Conservation (phyloP, 306 rosid species). For the Echinosophora koreensis region DNA sequence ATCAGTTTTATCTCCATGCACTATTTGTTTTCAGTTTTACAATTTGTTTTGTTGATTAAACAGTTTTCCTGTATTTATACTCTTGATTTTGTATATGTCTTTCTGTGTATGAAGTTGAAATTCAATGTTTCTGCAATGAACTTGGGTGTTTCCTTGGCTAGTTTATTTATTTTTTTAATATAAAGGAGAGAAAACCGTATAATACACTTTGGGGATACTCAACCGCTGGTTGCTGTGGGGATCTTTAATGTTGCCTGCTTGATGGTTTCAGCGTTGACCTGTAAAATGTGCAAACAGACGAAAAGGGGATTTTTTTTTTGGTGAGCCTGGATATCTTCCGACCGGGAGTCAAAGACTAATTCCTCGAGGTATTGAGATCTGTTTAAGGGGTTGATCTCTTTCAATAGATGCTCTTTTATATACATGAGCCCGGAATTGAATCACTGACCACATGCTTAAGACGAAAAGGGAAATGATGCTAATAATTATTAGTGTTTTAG, state of each 20-base stretch:
- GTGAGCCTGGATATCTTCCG: too few relatives aligned
- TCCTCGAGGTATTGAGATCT: too few relatives aligned
- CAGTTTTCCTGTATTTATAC: slow-evolving; percentile 25
- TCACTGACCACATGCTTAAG: too few relatives aligned
- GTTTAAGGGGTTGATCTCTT: too few relatives aligned
- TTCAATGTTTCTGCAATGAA: slow-evolving; percentile 18
- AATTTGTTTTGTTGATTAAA: slow-evolving; percentile 33
- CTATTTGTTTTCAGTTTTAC: slow-evolving; percentile 40
- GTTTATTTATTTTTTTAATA: not conserved
- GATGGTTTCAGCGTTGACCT: slow-evolving; percentile 19
- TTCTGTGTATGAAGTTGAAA: slow-evolving; percentile 32
- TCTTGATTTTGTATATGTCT: slow-evolving; percentile 32
- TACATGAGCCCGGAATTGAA: too few relatives aligned
- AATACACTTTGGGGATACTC: slow-evolving; percentile 1
- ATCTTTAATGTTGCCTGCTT: slow-evolving; percentile 9
- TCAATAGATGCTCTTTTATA: too few relatives aligned
- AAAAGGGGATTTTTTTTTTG: too few relatives aligned
- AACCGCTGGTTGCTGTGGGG: slow-evolving; percentile 10
- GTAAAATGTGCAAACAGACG: slow-evolving; percentile 25
- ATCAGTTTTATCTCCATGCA: slow-evolving; percentile 34
- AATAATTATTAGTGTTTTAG: slow-evolving; percentile 1
- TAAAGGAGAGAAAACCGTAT: not conserved
- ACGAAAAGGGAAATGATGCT: slow-evolving; percentile 5
- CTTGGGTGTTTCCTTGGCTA: slow-evolving; percentile 14
- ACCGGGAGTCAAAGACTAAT: too few relatives aligned